Percentiles rank a stretch among this genome's conserved stretches.
These are phyloP conservation scores for Polyporus arcularius DNA, from an alignment of 768 basidiomycete species.

Conservation along the genomic window DNA sequence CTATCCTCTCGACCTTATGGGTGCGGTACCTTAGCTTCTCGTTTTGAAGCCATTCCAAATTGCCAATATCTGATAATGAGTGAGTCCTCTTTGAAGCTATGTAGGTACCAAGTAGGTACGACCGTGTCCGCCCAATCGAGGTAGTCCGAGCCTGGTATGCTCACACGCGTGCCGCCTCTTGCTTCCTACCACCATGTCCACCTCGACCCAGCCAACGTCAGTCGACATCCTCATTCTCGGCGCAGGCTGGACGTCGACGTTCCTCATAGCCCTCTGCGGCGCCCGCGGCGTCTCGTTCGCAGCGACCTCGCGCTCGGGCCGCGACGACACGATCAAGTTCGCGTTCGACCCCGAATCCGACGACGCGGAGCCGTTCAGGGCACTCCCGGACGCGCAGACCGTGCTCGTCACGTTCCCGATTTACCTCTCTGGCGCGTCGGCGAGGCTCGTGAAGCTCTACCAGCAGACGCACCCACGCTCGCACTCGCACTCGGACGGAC, in stretches of 20 bases:
- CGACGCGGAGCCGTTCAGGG: conserved; percentile 43
- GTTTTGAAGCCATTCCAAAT: no score
- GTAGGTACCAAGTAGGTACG: no score
- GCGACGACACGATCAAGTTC: conserved; percentile 52
- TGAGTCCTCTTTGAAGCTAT: no score
- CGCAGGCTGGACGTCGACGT: conserved; percentile 66
- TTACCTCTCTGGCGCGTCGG: conserved; percentile 45
- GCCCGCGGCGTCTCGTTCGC: conserved; percentile 44
- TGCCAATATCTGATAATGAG: no score
- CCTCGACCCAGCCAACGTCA: not conserved
- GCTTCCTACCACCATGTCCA: conserved; percentile 12
- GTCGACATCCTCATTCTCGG: conserved; percentile 65
- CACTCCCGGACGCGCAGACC: conserved; percentile 53
- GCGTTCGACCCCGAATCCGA: conserved; percentile 52
- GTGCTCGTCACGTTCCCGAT: conserved; percentile 63
- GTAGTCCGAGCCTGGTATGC: not conserved
- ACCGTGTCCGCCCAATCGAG: no score
- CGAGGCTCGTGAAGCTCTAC: conserved; percentile 49
- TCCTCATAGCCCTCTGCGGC: conserved; percentile 56
- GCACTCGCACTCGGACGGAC: not conserved
- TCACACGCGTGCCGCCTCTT: not conserved
- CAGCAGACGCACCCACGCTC: conserved; percentile 33
- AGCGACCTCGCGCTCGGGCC: conserved; percentile 56
- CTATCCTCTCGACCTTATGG: no score
- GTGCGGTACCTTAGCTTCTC: no score